These are phyloP conservation scores for Erigeron philadelphicus DNA, from an alignment of 140 eudicot species.

Conservation along the genomic window DNA sequence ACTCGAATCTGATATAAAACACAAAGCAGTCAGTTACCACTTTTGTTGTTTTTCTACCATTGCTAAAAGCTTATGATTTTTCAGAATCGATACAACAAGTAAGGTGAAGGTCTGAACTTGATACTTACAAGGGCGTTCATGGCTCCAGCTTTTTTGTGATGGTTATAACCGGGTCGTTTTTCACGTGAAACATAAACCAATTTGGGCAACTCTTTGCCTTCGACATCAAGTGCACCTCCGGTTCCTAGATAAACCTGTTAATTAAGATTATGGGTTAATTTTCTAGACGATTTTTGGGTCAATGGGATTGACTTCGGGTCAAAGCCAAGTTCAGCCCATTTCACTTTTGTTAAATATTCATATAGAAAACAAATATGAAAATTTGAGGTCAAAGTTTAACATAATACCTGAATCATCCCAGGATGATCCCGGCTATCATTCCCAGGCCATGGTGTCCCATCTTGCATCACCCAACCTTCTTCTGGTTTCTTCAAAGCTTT, in stretches of 20 bases:
- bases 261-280: slow-evolving; percentile 9
- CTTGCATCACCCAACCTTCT: slow-evolving; percentile 99
- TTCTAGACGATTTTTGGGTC: not conserved
- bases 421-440: slow-evolving; percentile 88
- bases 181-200: slow-evolving; percentile 93
- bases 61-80: no score
- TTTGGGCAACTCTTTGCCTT: slow-evolving; percentile 86
- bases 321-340: not conserved
- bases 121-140: slow-evolving; percentile 80
- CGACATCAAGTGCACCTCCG: slow-evolving; percentile 90
- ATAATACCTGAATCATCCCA: slow-evolving; percentile 82
- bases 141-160: slow-evolving; percentile 99
- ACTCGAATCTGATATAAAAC: slow-evolving; percentile 62
- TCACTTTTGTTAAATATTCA: no score
- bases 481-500: slow-evolving; percentile 85
- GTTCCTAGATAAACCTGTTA: slow-evolving; percentile 79
- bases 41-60: no score
- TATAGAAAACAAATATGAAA: not conserved
- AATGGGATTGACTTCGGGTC: not conserved
- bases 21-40: not conserved
- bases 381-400: not conserved
- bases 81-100: not conserved
- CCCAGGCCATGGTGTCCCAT: slow-evolving; percentile 93
- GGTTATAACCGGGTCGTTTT: slow-evolving; percentile 89
- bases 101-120: not conserved